phyloP scores from a whole-genome alignment of 257 asterid genomes.

The Solanum lignicaule region DNA sequence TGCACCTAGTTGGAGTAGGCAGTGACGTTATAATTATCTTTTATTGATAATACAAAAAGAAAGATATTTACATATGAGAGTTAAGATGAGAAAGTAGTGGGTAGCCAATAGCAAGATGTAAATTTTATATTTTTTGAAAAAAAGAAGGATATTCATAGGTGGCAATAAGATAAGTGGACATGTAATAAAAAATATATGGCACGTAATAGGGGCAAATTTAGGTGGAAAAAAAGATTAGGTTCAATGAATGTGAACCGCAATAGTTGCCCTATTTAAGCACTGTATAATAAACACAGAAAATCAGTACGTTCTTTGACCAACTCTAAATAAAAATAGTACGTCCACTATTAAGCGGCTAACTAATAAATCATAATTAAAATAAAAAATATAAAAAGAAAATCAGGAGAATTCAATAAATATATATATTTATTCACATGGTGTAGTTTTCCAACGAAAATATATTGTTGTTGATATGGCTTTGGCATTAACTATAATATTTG shows the following conservation, averaged over 20 bases:
- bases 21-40: constrained; percentile 17
- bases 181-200: constrained; percentile 10
- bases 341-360: not conserved
- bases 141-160: constrained; percentile 6
- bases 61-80: constrained; percentile 28
- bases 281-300: not conserved
- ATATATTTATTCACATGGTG: too few species aligned
- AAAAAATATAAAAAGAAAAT: too few species aligned
- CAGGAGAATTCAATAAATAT: too few species aligned
- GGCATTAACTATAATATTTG: too few species aligned
- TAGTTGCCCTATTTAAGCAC: not conserved
- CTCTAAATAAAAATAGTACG: not conserved
- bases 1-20: not conserved
- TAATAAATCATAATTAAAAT: not conserved
- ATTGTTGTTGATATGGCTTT: too few species aligned
- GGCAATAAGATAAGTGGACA: constrained; percentile 2
- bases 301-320: not conserved
- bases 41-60: not conserved
- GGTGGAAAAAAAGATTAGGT: not conserved
- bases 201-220: not conserved
- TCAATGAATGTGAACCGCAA: not conserved
- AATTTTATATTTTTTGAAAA: not conserved
- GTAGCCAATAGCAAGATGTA: constrained; percentile 22
- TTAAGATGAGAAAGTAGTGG: constrained; percentile 4
- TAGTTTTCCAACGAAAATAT: too few species aligned